These are phyloP conservation scores for Henckelia pumila DNA, from an alignment of 257 asterid genomes.

Conservation along the genomic window DNA sequence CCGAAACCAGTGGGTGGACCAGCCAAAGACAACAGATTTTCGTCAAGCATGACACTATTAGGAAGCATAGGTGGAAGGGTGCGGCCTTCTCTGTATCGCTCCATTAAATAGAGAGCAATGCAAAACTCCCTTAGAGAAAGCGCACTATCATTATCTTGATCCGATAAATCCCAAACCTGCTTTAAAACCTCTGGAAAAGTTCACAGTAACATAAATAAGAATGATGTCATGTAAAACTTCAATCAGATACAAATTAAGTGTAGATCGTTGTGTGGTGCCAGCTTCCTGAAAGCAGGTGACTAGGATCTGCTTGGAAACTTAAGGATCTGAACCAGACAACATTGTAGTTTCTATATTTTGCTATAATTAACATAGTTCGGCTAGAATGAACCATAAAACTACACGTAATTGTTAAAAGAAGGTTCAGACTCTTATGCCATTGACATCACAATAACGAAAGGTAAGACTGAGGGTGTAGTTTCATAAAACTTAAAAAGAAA, in stretches of 20 bases:
- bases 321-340: not conserved
- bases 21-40: slow-evolving; percentile 62
- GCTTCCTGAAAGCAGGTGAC: slow-evolving; percentile 16
- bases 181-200: slow-evolving; percentile 78
- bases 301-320: not conserved
- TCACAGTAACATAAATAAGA: slow-evolving; percentile 26
- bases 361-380: not conserved
- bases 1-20: slow-evolving; percentile 85
- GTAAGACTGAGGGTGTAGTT: not conserved
- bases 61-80: slow-evolving; percentile 75
- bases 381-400: not conserved
- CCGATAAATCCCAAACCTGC: slow-evolving; percentile 98
- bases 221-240: slow-evolving; percentile 15
- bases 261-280: slow-evolving; percentile 9
- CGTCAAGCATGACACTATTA: slow-evolving; percentile 82
- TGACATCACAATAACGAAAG: not conserved
- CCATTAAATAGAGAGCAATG: slow-evolving; percentile 86
- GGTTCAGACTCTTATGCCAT: not conserved
- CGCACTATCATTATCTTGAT: slow-evolving; percentile 95
- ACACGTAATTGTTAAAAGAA: not conserved
- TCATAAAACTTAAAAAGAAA: no score
- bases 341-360: not conserved
- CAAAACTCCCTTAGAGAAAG: slow-evolving; percentile 94
- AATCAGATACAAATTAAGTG: slow-evolving; percentile 4
- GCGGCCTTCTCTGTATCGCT: slow-evolving; percentile 84